Evolutionary conservation across 495 filamentous ascomycete species (phyloP), one percentile per base, ranked within the genome.

Genomic region (Xylaria grammica): DNA sequence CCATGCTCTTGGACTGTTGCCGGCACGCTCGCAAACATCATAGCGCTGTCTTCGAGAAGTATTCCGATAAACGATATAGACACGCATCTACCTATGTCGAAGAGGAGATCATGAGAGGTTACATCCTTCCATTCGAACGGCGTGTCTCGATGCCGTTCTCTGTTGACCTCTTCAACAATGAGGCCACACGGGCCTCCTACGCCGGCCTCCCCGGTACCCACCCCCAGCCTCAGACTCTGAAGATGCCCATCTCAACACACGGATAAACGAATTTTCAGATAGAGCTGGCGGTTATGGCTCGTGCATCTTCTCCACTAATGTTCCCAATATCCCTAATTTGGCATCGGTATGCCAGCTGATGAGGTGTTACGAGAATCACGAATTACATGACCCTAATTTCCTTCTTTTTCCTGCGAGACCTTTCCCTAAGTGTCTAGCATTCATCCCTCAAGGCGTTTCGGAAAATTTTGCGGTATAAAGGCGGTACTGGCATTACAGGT

Each of bases 1-100:
- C 82, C 5, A 86, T 87, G 74, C 89, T 98, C 57, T 74, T 92
- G 34, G 93, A 97, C 66, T 97, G 94, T 79, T 97, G 93, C 73
- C 89, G 91, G 65, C 86, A 89, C 65, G 90, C 91, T 6, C 82
- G 79, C 66, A 89, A 86, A 69, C 95, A 99, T 69, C 95, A 98
- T 74, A 69, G 77, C 5, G 91, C 93, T 22, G 88, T 99, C 63
- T 98, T 84, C 68, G 92, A 97, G 20, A 99, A 99, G 77, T 99
- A 96, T 76, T 81, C 86, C 7, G 89, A 92, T 71, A 89, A 85
- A 59, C 87, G 90, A 34, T 97, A 89, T 81, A 94, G 93, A 80
- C 81, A 87, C 27, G 90, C 90, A 3, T 90, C 94, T n/a, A 69
- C 85, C 19, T 96, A 87, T 65, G 94, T 95, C 30, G 86, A 93